Conservation (phyloP, 495 filamentous ascomycete genomes). For the Talaromyces borbonicus region DNA sequence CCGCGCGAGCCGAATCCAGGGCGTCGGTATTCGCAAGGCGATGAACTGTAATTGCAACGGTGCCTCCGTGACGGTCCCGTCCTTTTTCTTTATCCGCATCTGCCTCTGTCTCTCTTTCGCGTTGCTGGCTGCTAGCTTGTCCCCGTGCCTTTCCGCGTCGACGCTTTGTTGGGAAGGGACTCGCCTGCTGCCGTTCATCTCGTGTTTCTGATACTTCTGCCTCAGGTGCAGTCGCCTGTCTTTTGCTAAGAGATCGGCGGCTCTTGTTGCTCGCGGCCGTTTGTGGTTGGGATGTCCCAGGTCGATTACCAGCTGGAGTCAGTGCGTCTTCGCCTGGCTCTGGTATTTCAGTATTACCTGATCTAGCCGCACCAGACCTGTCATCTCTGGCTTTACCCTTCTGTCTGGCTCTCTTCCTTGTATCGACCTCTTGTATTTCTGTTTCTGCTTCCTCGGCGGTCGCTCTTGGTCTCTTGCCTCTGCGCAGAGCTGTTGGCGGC, state of each 20-base stretch:
- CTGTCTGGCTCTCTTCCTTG: not conserved
- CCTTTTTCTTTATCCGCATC: conserved; percentile 18
- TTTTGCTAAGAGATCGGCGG: conserved; percentile 5
- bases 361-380: no score
- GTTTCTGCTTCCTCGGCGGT: conserved; percentile 13
- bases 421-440: not conserved
- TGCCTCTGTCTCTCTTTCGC: not conserved
- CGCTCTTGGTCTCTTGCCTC: conserved; percentile 1
- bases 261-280: no score
- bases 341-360: no score
- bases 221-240: not conserved
- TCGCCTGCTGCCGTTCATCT: not conserved
- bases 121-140: not conserved
- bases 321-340: no score
- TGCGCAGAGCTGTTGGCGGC: not conserved
- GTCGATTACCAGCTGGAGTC: no score
- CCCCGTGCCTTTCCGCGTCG: not conserved
- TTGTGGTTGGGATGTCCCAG: no score
- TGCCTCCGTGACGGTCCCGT: conserved; percentile 33
- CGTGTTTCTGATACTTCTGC: not conserved
- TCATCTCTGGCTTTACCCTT: conserved; percentile 2
- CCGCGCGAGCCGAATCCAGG: conserved; percentile 14
- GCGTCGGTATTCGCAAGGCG: conserved; percentile 29
- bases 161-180: not conserved
- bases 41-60: conserved; percentile 35